Evolutionary conservation across 768 basidiomycete species (phyloP), one percentile per base, ranked within the genome.

Genomic region (Hebeloma cylindrosporum): DNA sequence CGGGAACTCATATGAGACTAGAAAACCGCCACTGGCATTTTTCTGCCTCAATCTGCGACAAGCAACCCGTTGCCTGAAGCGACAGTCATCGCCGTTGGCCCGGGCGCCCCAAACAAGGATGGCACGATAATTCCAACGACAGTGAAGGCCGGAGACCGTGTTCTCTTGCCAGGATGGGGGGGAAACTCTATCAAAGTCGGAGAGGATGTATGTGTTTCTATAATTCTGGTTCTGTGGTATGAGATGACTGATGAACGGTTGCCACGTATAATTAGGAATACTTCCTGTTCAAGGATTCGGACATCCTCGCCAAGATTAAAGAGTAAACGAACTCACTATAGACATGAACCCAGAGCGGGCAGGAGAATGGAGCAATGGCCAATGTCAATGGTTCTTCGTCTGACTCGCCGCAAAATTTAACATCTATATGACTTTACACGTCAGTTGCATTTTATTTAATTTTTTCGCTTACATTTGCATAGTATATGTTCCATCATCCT

Each of bases 1-100:
- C 29, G 35, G 11, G 23, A 45, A 18, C 35, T 37, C 23, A 38
- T 27, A 18, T 29, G 2, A 9, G 2, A 7, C 56, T n/a, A 97
- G 94, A 96, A 98, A 94, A 99, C 95, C n/a, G 88, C 96, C 3
- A 70, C 87, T 17, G 96, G 96, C 26, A 84, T 99, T 63, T 93
- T 93, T 80, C 77, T 99, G 34, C 96, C 96, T n/a, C 80, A 88
- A 0, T 91, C 93, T 1, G 82, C 88, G 4, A 93, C 90, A 20
- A 79, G 65, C 53, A 82, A 66, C 56, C 93, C 93, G 17, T 79
- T 97, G n/a, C 93, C 95, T 2, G 95, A 98, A 70, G 95, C 93
- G 4, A 95, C 92, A 22, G 95, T 96, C 60, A 86, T 97, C 63
- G 90, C 96, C 20, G 86, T 90, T 36, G 95, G 95, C 44, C 95